Base-by-base conservation (phyloP, 2,329 filamentous ascomycete species). In the Leptographium lundbergii region DNA sequence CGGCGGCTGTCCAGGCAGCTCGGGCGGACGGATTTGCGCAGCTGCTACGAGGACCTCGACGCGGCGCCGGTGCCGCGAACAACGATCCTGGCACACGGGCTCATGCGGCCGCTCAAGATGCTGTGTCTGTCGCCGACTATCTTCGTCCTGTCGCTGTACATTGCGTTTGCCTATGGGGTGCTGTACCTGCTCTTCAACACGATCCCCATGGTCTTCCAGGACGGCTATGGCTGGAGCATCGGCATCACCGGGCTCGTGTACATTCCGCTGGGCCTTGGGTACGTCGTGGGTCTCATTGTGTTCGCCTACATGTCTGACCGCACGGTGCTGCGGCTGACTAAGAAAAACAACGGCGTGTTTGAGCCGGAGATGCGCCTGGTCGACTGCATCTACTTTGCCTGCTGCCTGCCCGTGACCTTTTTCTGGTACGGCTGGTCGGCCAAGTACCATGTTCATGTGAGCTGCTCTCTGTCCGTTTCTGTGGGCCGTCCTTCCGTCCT, bases 181-280 rank as follows among this genome's bases (percentile, higher is more conserved):
- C 71, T 80, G 24, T 81, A 81, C 65, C 71, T 81, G 11, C 74
- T 81, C 64, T 80, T 79, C 69, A 80, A 77, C 62, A 78, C 77
- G 22, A 76, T 81, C 61, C 73, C 78, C n/a, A 69, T 73, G 9
- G 75, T 79, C 29, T 81, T 81, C 62, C 67, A 73, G 61, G 66
- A 69, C 39, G 70, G 69, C 14, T 81, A 81, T 62, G 71, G 71
- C 62, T 81, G 76, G 70, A 69, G 67, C 52, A 68, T 73, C 17
- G 75, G 76, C 58, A 65, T 73, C 59, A 74, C 76, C 0, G 78
- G 78, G 1, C 68, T 81, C 4, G 72, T 77, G 10, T 81, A 80
- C 66, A 68, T 81, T 27, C 69, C 74, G 5, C 65, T 81, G 2
- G 75, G 77, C 2, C 51, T 75, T 3, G 61, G 63, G 19, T 59